phyloP scores from a whole-genome alignment of 2,329 filamentous ascomycete species.

The Coniochaeta sp. region DNA sequence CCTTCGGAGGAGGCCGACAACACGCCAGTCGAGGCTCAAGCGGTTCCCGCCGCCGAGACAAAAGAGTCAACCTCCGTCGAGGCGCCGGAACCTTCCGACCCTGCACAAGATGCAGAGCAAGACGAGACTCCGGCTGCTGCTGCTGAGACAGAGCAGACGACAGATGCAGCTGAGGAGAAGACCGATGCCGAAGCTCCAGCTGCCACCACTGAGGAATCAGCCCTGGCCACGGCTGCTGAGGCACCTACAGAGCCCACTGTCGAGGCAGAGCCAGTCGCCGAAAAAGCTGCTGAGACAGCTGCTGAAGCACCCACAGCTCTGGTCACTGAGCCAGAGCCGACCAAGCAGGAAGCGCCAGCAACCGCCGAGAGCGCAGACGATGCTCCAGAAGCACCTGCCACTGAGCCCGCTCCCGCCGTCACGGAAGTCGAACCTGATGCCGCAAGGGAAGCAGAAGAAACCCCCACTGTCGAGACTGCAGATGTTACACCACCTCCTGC shows the following conservation, averaged over 20 bases:
- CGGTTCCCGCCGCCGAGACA: background rate
- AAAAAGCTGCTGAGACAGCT: background rate
- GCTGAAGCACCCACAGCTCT: background rate
- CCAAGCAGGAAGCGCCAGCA: background rate
- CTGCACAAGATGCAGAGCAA: background rate
- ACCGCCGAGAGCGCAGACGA: background rate
- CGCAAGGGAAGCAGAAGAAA: background rate
- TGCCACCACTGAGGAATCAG: background rate
- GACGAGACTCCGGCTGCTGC: conserved; percentile 1
- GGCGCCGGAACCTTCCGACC: background rate
- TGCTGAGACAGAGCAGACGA: background rate
- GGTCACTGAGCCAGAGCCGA: background rate
- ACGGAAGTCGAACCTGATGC: background rate
- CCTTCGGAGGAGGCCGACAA: background rate
- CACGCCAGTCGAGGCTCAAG: background rate
- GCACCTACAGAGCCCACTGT: background rate
- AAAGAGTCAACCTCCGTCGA: background rate
- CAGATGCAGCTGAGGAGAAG: background rate
- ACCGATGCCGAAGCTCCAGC: background rate
- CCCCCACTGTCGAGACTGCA: background rate
- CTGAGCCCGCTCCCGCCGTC: background rate
- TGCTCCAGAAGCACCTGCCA: background rate
- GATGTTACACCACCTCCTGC: no score
- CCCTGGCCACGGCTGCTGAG: background rate
- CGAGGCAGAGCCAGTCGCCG: background rate